Percentiles rank a stretch among this genome's conserved stretches.
These are phyloP conservation scores for Chrysoporthe cubensis DNA, from an alignment of 2,329 filamentous ascomycete species.

Conservation along the genomic window DNA sequence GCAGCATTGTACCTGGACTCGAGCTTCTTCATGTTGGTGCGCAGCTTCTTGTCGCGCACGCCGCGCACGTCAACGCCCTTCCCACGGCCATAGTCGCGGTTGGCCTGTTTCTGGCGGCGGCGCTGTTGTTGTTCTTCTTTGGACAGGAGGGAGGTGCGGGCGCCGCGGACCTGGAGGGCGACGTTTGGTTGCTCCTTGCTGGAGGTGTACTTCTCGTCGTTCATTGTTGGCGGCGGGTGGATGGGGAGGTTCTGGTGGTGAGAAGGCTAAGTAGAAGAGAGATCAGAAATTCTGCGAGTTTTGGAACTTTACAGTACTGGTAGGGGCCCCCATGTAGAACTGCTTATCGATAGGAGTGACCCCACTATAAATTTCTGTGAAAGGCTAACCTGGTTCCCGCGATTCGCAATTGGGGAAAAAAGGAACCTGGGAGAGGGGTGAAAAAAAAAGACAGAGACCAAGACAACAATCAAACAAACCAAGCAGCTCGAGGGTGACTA, in stretches of 20 bases:
- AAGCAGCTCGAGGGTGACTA: neutral
- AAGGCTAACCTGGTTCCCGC: neutral
- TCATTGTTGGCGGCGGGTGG: slow-evolving; percentile 34
- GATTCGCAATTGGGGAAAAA: neutral
- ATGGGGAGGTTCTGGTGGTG: neutral
- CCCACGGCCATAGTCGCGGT: slow-evolving; percentile 83
- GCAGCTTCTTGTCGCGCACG: slow-evolving; percentile 88
- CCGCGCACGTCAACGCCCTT: slow-evolving; percentile 71
- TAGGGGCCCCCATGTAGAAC: slow-evolving; percentile 2
- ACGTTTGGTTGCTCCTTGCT: slow-evolving; percentile 53
- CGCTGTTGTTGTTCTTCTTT: slow-evolving; percentile 55
- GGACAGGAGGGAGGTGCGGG: slow-evolving; percentile 56
- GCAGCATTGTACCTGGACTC: slow-evolving; percentile 85
- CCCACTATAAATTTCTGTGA: slow-evolving; percentile 36
- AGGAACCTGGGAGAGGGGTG: too few relatives aligned
- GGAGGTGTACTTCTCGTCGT: slow-evolving; percentile 38
- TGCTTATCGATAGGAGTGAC: slow-evolving; percentile 13
- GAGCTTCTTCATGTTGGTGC: slow-evolving; percentile 75
- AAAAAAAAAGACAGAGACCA: neutral
- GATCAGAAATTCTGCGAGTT: slow-evolving; percentile 13
- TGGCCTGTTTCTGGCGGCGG: slow-evolving; percentile 63
- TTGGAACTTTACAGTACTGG: slow-evolving; percentile 13
- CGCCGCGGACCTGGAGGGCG: slow-evolving; percentile 53
- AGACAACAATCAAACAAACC: neutral
- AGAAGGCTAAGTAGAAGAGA: neutral